Evolutionary conservation across 176 grass and related monocot genomes (phyloP), one percentile per base, ranked within the genome.

Genomic region (Cenchrus americanus): DNA sequence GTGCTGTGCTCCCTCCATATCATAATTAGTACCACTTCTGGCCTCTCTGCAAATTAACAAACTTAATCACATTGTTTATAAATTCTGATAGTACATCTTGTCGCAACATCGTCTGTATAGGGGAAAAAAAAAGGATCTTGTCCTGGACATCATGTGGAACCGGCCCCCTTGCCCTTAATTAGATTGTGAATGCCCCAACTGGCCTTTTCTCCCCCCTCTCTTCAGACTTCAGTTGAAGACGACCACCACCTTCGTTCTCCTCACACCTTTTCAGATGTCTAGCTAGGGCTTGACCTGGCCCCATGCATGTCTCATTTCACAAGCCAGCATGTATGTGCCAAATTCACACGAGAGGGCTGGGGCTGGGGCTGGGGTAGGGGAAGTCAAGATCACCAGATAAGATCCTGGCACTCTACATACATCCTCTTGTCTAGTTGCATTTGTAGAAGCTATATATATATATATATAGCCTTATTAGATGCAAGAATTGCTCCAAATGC

Each of bases 231-330:
- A 46, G 82, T 52, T 76, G 69, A 81, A 73, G 76, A 76, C 85
- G 78, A 76, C 85, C 82, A 52, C 47, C 80, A n/a, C n/a, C n/a
- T n/a, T n/a, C n/a, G n/a, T 76, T 76, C 73, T 87, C 88, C 83
- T 94, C 92, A 86, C 92, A 90, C 86, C 92, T 94, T 91, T 94
- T 91, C 75, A 93, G 85, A 90, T 90, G 88, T 87, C 75, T 90
- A 82, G 85, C 73, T 85, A 85, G 85, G 83, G 61, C 80, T 72
- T 89, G 81, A 85, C 82, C 77, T 82, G 75, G 73, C 24, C 81
- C 69, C 85, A 84, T 81, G 66, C 85, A 84, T 81, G 66, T 63
- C 27, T 89, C 84, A 58, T 84, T 73, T 79, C 83, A 76, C 80
- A 80, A 69, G 18, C 69, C 60, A 84, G 49, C 77, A 85, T 54